These are phyloP conservation scores for Fusarium metavorans DNA, from an alignment of 2,329 filamentous ascomycete genomes.

Conservation along the genomic window DNA sequence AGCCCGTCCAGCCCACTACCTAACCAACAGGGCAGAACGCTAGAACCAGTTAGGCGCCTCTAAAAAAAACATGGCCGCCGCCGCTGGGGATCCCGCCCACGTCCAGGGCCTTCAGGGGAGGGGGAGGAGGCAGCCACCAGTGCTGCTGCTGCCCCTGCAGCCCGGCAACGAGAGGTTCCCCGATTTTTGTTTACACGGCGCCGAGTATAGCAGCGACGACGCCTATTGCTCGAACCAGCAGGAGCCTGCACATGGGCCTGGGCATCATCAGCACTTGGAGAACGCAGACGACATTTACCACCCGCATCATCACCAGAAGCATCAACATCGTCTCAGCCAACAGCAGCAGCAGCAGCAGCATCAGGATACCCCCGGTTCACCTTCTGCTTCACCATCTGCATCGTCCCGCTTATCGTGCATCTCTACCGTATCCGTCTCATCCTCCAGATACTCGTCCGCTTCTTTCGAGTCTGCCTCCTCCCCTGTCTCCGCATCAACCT, in stretches of 20 bases:
- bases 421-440: constrained; percentile 38
- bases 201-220: constrained; percentile 23
- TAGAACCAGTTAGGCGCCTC: constrained; percentile 2
- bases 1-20: constrained; percentile 6
- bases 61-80: constrained; percentile 38
- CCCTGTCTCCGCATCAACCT: constrained; percentile 33
- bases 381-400: constrained; percentile 39
- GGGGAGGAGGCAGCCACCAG: neutral
- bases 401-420: constrained; percentile 43
- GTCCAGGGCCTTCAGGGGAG: constrained; percentile 39
- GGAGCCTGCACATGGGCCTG: neutral
- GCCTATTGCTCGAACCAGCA: constrained; percentile 19
- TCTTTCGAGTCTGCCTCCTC: constrained; percentile 38
- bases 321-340: constrained; percentile 44
- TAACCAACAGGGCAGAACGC: constrained; percentile 12
- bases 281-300: constrained; percentile 19
- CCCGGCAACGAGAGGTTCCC: constrained; percentile 54
- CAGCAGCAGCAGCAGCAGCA: constrained; percentile 20
- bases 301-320: constrained; percentile 34
- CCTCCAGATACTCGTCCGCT: constrained; percentile 37
- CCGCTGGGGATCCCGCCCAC: constrained; percentile 26
- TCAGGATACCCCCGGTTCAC: constrained; percentile 40
- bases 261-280: constrained; percentile 6
- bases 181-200: constrained; percentile 58
- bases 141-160: constrained; percentile 39